Base-by-base conservation (phyloP, 2,329 filamentous ascomycete species). In the Aspergillus thermomutatus region DNA sequence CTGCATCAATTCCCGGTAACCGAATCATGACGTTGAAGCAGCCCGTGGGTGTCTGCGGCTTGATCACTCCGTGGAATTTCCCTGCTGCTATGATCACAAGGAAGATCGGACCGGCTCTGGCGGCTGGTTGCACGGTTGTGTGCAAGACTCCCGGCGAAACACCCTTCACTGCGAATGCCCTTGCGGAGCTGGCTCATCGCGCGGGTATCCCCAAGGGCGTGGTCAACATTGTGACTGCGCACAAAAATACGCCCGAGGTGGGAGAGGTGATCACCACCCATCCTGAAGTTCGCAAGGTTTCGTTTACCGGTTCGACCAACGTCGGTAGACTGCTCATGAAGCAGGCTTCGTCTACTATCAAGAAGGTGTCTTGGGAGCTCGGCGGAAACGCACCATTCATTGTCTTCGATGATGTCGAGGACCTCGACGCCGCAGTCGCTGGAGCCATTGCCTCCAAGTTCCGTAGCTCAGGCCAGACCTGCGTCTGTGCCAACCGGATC, bases 371-470 rank as follows among this genome's bases (percentile, higher is more conserved):
- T 0, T 89, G 96, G 73, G 93, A 97, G 73, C 87, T 97, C 1
- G 93, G 93, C 54, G 94, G 93, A 49, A 97, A 97, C 72, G 90
- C 93, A 0, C 93, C 93, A 1, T 96, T 97, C 72, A 97, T 97
- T 64, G 91, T 97, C 34, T 97, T 97, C 69, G 92, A 97, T 69
- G 93, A 97, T 69, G 73, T 74, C 17, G 90, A 93, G 21, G 91
- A 97, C 70, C 78, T 97, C 21, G 92, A 97, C 57, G 78, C 80
- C 4, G 94, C 94, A 2, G 91, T 97, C 1, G 79, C 85, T 0
- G 93, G 92, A 26, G 92, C 92, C 49, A 84, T 97, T 53, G 79
- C 87, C 25, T 92, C 86, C 68, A 99, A 97, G 75, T 97, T 97
- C 85, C 89, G 94, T 54, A 91, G 88, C 40, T 95, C 91, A 0